Percentiles rank a stretch among this genome's conserved stretches.
These are phyloP conservation scores for Ophiostoma sp. DNA, from an alignment of 2,329 filamentous ascomycete species.

Conservation along the genomic window DNA sequence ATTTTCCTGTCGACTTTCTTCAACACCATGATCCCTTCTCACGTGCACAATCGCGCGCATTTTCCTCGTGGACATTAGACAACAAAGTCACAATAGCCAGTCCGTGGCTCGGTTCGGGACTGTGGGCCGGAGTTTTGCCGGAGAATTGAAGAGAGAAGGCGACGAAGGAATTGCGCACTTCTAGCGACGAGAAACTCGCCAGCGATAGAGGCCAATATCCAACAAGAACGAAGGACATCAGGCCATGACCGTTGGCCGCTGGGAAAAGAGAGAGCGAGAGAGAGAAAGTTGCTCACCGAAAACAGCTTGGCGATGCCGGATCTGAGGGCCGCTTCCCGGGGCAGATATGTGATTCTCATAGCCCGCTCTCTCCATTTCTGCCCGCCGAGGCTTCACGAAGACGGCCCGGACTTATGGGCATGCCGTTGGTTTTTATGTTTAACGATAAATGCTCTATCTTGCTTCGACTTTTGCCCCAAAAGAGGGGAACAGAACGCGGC, in stretches of 20 bases:
- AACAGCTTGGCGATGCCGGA: slow-evolving; percentile 27
- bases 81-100: neutral
- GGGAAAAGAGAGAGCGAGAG: neutral
- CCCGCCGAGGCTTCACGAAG: neutral
- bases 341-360: neutral
- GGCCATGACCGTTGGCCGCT: neutral
- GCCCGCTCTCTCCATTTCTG: neutral
- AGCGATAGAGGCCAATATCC: neutral
- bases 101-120: neutral
- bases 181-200: neutral
- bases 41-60: neutral
- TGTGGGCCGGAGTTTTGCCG: slow-evolving; percentile 9
- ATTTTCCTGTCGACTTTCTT: neutral
- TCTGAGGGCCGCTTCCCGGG: slow-evolving; percentile 33
- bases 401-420: neutral
- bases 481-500: neutral
- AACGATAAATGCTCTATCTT: neutral
- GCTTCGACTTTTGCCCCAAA: too few relatives aligned
- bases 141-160: neutral
- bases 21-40: neutral
- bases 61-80: neutral
- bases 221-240: neutral
- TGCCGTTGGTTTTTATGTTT: neutral
- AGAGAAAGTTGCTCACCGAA: neutral
- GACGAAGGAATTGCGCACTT: neutral